Conservation (phyloP, 176 grass and related monocot genomes). For the Pharus latifolius region DNA sequence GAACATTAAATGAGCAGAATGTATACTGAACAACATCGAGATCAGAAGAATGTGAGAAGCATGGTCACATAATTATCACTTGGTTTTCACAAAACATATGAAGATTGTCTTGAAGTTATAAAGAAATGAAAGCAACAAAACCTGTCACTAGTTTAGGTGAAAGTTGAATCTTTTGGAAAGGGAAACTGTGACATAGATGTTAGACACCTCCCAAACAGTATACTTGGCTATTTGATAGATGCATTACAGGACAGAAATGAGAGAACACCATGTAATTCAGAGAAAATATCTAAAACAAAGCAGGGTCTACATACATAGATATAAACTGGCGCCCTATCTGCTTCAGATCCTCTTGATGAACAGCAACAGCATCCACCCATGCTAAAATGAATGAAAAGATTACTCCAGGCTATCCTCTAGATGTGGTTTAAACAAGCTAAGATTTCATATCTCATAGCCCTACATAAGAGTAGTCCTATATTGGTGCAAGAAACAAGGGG, state of each 20-base stretch:
- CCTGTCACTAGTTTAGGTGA: neutral
- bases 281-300: neutral
- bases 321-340: constrained; percentile 45
- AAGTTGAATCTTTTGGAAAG: neutral
- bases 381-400: constrained; percentile 21
- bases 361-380: constrained; percentile 93
- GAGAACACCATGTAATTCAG: neutral
- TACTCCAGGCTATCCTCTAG: constrained; percentile 21
- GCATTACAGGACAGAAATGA: neutral
- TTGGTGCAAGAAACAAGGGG: neutral
- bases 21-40: neutral
- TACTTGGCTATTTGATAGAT: neutral
- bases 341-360: constrained; percentile 48
- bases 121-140: too few relatives aligned
- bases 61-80: neutral
- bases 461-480: constrained; percentile 5
- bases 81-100: neutral
- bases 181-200: neutral
- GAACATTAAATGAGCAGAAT: neutral
- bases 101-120: neutral
- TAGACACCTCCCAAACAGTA: neutral
- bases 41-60: neutral
- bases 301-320: constrained; percentile 51
- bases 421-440: constrained; percentile 10
- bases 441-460: constrained; percentile 27